Evolutionary conservation across 108 stramenopile species (phyloP), one percentile per base, ranked within the genome.

Genomic region (Discostella pseudostelligera): DNA sequence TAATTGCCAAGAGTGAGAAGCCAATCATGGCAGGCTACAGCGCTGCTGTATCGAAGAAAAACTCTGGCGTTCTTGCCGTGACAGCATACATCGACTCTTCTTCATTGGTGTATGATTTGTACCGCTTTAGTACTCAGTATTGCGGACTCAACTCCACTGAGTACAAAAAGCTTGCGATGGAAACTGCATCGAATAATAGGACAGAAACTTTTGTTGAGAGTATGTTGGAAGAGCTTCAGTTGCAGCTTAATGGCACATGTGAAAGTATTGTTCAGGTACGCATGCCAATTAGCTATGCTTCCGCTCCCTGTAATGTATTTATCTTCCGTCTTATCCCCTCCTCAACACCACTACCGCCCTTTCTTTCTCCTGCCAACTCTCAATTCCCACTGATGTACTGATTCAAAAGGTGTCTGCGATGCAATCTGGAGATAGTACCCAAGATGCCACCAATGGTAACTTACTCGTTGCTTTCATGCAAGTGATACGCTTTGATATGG

Each of bases 141-240:
- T 75, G 74, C 43, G 78, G 74, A 11, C 32, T 79, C 17, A 76
- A 70, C 37, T 53, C 62, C 45, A 55, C 68, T 8, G 78, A 69
- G 39, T 79, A 79, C 22, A 68, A 62, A 51, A 50, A 63, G 40
- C 53, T 65, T 24, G 78, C 78, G 0, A 60, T 43, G 14, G 63
- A 64, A 55, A 75, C 56, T 59, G 78, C 73, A 37, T 22, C 65
- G 39, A 71, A 69, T 25, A 56, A 32, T 32, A 32, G 46, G 50
- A 63, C 69, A 1, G 73, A 70, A 29, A n/a, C 47, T 20, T 79
- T 79, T 55, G 45, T 49, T 20, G 63, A 70, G 2, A 54, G 65
- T 25, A 39, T 79, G 74, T 17, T 79, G 29, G 61, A 69, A n/a
- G 78, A 79, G 37, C 51, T 79, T 39, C 48, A 70, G 26, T 29